Evolutionary conservation across 2,329 filamentous ascomycete species (phyloP).

Genomic region (Hypoxylon sp.): DNA sequence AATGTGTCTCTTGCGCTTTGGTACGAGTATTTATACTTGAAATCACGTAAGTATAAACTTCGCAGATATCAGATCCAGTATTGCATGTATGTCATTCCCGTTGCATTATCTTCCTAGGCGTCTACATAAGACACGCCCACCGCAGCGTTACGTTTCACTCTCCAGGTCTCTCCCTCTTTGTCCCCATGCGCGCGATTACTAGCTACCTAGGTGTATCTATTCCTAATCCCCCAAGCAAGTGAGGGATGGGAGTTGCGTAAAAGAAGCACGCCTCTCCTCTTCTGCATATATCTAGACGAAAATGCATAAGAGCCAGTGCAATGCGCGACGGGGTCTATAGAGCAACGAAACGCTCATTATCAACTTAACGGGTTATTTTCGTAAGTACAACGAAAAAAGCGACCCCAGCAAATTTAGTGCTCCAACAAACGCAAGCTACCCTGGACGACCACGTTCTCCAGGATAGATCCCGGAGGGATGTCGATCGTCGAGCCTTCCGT

Average conservation of each 20-base stretch:
- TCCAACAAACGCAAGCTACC: constrained; percentile 84
- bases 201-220: constrained; percentile 21
- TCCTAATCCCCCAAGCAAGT: constrained; percentile 18
- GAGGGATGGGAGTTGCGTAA: neutral
- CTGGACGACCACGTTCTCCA: constrained; percentile 99
- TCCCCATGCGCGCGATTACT: constrained; percentile 7
- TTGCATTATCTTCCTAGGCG: constrained; percentile 36
- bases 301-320: constrained; percentile 11
- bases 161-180: too few relatives aligned
- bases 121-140: constrained; percentile 27
- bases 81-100: constrained; percentile 22
- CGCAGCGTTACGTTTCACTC: too few relatives aligned
- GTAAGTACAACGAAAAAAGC: constrained; percentile 15
- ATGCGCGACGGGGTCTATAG: neutral
- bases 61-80: neutral
- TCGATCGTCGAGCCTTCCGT: constrained; percentile 98
- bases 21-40: too few relatives aligned
- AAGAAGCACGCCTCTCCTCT: constrained; percentile 19
- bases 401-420: constrained; percentile 61
- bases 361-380: constrained; percentile 16
- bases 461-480: constrained; percentile 92
- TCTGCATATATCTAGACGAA: neutral
- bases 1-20: neutral
- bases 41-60: too few relatives aligned
- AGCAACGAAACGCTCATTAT: constrained; percentile 24